Evolutionary conservation across 1,284 basidiomycete species (phyloP), one percentile per base, ranked within the genome.

Genomic region (Ceratobasidium sp.): DNA sequence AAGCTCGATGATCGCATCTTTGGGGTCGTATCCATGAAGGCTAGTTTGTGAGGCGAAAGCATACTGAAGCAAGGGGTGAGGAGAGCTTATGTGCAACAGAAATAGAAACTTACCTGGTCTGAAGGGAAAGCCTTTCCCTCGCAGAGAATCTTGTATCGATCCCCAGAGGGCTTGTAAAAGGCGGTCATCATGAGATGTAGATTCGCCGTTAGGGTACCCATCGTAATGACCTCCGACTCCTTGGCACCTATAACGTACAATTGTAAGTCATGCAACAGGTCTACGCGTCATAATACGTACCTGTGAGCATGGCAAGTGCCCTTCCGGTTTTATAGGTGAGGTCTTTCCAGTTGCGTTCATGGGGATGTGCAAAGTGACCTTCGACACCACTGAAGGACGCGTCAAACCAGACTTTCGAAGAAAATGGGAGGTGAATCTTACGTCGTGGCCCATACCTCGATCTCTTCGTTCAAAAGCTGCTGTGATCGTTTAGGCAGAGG

Each of bases 91-190:
- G 16, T 4, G 32, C 38, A n/a, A 73, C 43, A 52, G 26, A 74
- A 14, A 50, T 23, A 64, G 2, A 32, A 6, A 83, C 88, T 80
- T 76, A 91, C 92, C 83, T 95, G 92, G 85, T 99, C 97, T 77
- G 94, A 97, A 73, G 98, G 96, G 82, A 99, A 99, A 1, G 96
- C 95, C 74, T 88, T 91, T 50, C 90, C 89, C 84, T 99, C 98
- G 82, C 95, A 98, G 73, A 99, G 85, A 80, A 99, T 96, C 87
- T 98, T 98, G 86, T 89, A 96, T 66, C 95, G 89, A 73, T 85
- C 84, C 73, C 87, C 78, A 8, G 93, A 94, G 1, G 97, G 97
- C 71, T 92, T 90, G 83, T 98, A 98, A 83, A 99, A 99, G 26
- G 91, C 91, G 78, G 91, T 89, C 85, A 99, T 91, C 85, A 98